A percentile compares a stretch with the other conserved stretches of the same genome.
These are phyloP conservation scores for Climacium dendroides DNA, from an alignment of 225 moss, liverwort and hornwort species.

Conservation along the genomic window DNA sequence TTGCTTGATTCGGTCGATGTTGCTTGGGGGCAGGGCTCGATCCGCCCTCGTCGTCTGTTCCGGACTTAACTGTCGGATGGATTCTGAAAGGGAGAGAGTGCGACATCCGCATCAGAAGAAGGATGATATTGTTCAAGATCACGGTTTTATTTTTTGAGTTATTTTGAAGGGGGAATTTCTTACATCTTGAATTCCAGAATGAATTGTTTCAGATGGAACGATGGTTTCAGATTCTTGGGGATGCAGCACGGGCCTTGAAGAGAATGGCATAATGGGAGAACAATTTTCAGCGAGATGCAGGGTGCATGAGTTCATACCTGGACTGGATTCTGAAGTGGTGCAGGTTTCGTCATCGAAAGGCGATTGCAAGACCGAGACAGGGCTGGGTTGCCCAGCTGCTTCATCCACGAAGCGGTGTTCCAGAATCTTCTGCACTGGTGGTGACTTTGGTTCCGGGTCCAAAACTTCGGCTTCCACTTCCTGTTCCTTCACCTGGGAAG, in stretches of 20 bases:
- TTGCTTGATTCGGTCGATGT: conserved; percentile 24
- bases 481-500: background rate
- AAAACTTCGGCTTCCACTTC: background rate
- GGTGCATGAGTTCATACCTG: background rate
- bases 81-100: background rate
- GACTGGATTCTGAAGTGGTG: conserved; percentile 33
- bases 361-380: conserved; percentile 36
- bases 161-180: background rate
- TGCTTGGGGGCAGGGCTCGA: background rate
- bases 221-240: background rate
- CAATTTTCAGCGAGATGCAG: background rate
- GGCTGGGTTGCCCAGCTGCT: conserved; percentile 33
- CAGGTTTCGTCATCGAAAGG: conserved; percentile 40
- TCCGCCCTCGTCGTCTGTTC: background rate
- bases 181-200: background rate
- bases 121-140: background rate
- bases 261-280: background rate
- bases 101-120: background rate
- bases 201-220: background rate
- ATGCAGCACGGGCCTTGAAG: background rate
- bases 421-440: conserved; percentile 2
- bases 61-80: background rate
- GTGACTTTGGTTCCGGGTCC: background rate
- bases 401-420: conserved; percentile 18
- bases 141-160: background rate